Percentiles rank a stretch among this genome's conserved stretches.
These are phyloP conservation scores for Arthroderma sp. DNA, from an alignment of 2,329 filamentous ascomycete species.

Conservation along the genomic window DNA sequence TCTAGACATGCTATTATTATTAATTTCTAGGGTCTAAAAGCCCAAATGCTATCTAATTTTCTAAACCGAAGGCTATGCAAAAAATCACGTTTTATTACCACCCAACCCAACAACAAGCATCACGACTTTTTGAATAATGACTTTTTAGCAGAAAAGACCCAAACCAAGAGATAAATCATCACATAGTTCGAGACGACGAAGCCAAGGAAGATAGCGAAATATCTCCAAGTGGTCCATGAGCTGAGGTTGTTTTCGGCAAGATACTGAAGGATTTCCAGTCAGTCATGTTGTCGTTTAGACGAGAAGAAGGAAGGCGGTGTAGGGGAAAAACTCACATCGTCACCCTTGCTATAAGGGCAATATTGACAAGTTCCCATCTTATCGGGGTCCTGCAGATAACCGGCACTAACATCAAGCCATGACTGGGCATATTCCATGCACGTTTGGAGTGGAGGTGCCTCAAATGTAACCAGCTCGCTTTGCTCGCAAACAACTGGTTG, in stretches of 20 bases:
- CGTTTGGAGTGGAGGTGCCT: constrained; percentile 50
- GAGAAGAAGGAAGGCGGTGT: neutral
- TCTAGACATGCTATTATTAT: no score
- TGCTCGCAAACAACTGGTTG: constrained; percentile 39
- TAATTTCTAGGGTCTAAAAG: no score
- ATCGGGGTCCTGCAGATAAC: constrained; percentile 44
- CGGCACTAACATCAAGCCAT: constrained; percentile 35
- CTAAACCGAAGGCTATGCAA: no score
- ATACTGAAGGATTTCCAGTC: constrained; percentile 13
- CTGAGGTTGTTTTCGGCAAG: constrained; percentile 18
- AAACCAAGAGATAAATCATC: constrained; percentile 23
- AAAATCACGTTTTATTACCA: no score
- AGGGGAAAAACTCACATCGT: neutral
- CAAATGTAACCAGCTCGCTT: constrained; percentile 51
- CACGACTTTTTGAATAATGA: neutral
- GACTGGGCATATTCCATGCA: constrained; percentile 53
- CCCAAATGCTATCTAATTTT: no score
- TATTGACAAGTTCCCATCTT: constrained; percentile 39
- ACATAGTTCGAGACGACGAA: constrained; percentile 23
- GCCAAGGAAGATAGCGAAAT: constrained; percentile 22
- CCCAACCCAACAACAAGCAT: no score
- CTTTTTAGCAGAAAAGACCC: constrained; percentile 21
- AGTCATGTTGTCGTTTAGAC: constrained; percentile 2
- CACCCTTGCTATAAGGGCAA: constrained; percentile 44
- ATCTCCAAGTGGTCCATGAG: constrained; percentile 23